Evolutionary conservation across 78 protist genomes (phyloP).

Genomic region (Dictyostelium firmibasis): DNA sequence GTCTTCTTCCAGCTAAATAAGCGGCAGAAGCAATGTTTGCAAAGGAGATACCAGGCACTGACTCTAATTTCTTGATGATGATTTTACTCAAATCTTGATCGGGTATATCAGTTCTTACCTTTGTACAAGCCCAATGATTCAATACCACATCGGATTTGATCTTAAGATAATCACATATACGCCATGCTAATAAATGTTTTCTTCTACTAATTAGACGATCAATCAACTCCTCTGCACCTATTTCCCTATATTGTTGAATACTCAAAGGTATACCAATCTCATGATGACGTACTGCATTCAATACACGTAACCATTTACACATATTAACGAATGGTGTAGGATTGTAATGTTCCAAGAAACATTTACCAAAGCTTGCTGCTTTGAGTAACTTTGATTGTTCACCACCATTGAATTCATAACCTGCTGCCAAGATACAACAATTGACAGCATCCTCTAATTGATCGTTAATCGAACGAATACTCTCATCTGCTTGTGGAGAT

Average conservation of each 20-base stretch:
- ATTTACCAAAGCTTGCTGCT: conserved; percentile 81
- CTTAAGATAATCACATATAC: conserved; percentile 81
- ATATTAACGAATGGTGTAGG: conserved; percentile 83
- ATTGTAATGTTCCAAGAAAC: conserved; percentile 77
- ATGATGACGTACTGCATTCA: conserved; percentile 72
- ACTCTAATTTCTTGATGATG: conserved; percentile 73
- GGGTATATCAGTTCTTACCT: conserved; percentile 37
- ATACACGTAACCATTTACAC: conserved; percentile 83
- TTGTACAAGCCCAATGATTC: conserved; percentile 77
- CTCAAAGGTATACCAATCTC: conserved; percentile 94
- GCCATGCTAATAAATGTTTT: conserved; percentile 90
- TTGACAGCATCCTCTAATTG: conserved; percentile 84
- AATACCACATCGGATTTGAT: conserved; percentile 69
- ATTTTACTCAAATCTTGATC: conserved; percentile 31
- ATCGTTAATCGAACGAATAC: conserved; percentile 53
- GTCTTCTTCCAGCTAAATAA: not conserved
- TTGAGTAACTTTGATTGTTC: conserved; percentile 78
- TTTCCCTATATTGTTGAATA: conserved; percentile 60
- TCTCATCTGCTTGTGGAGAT: conserved; percentile 85
- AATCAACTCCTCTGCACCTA: conserved; percentile 84
- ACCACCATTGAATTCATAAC: conserved; percentile 51
- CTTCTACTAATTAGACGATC: conserved; percentile 81
- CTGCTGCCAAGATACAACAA: conserved; percentile 90
- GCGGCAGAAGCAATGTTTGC: conserved; percentile 89
- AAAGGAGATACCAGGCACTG: conserved; percentile 86